Percentiles rank a stretch among this genome's conserved stretches.
Conservation (phyloP, 768 basidiomycete species). For the Saitozyma sp. region DNA sequence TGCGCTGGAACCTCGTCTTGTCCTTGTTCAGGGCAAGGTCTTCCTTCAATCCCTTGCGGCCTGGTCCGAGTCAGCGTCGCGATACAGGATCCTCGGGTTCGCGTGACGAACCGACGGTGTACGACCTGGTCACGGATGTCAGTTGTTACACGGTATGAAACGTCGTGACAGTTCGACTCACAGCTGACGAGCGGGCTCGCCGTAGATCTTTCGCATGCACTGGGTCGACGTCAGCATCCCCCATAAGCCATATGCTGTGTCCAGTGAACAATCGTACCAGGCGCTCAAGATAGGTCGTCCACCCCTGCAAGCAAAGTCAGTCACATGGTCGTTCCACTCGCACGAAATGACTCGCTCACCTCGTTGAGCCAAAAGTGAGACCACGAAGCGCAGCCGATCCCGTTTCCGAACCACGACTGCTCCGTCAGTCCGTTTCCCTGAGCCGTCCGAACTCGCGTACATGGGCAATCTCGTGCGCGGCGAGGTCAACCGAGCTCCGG, state of each 20-base stretch:
- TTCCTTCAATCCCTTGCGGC: constrained; percentile 69
- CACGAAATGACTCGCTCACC: constrained; percentile 11
- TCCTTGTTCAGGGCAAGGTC: constrained; percentile 65
- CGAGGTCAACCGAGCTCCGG: constrained; percentile 79
- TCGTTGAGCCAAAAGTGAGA: constrained; percentile 54
- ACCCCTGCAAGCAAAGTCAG: constrained; percentile 57
- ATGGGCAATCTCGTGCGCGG: constrained; percentile 70
- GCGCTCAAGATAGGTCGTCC: constrained; percentile 91
- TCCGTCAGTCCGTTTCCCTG: constrained; percentile 29
- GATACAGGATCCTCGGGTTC: constrained; percentile 54
- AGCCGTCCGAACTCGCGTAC: constrained; percentile 11
- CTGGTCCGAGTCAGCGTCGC: constrained; percentile 43
- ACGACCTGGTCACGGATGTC: constrained; percentile 23
- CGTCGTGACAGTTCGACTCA: constrained; percentile 11
- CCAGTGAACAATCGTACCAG: constrained; percentile 49
- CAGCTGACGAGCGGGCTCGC: constrained; percentile 75
- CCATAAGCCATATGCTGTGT: background rate
- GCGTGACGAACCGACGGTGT: constrained; percentile 35
- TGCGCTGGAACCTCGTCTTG: constrained; percentile 71
- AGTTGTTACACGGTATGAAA: background rate
- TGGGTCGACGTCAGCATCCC: background rate
- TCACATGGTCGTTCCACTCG: constrained; percentile 1
- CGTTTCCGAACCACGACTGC: constrained; percentile 92
- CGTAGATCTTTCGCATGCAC: constrained; percentile 67
- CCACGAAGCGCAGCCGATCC: constrained; percentile 53